Base-by-base conservation (phyloP, 768 basidiomycete genomes). In the Pleurotus djamor region DNA sequence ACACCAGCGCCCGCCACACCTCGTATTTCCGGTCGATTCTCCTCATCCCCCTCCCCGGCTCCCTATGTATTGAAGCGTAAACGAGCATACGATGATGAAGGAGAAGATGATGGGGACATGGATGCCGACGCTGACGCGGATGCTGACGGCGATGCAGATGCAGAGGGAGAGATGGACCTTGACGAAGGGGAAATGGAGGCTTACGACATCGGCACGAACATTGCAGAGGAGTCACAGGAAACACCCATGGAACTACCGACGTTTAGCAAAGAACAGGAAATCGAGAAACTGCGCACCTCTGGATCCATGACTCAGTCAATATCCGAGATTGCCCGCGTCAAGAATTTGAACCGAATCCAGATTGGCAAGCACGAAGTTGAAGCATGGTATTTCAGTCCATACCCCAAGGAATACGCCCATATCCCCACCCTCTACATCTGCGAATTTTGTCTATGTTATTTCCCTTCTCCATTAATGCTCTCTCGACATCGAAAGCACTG, bases 321-420 rank as follows among this genome's bases (percentile, higher is more conserved):
- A 61, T 96, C 94, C 52, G 97, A 99, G 77, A 90, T 99, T 66
- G 91, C 96, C 14, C 88, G 97, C 55, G 97, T 99, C 67, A 98
- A 98, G 80, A 99, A 99, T 71, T 82, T 99, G 65, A 97, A 98
- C 72, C 88, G 92, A 60, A 83, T 99, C 33, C 94, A 96, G 72
- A 98, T 99, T 61, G 97, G 97, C 59, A 87, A 85, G 71, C 89
- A 97, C 77, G 94, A 97, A 75, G 93, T 99, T 65, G 97, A 99
- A 66, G 90, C 97, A n/a, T 99, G 97, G 97, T 99, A 99, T 75
- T 98, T 98, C 81, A 95, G 92, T 67, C 97, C 97, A 21, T 99
- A 98, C 76, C 97, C 97, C 9, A 91, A 93, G 75, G 97, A 98
- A 76, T 98, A 93, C 77, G 94, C 97, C 48, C 92, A 98, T 73